Conservation (phyloP, 1,139 yeast species). For the Magnusiomyces magnusii region DNA sequence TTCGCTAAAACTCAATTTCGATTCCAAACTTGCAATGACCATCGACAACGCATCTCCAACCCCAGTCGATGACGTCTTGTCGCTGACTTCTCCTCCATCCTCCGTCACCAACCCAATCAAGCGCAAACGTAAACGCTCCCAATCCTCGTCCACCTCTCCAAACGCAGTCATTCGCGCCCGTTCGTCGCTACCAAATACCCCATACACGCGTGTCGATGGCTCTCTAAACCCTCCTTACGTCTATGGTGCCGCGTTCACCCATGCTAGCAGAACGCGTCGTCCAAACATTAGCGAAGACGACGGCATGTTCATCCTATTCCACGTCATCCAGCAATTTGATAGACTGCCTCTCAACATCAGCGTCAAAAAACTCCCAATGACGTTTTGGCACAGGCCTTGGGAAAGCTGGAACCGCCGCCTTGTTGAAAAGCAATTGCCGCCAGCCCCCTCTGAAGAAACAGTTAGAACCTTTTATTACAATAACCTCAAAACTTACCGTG, state of each 20-base stretch:
- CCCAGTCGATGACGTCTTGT: too few species aligned
- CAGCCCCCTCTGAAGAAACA: background rate
- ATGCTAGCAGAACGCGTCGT: background rate
- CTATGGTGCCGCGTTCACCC: background rate
- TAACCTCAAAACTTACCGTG: background rate
- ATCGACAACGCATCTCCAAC: too few species aligned
- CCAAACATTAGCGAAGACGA: conserved; percentile 1
- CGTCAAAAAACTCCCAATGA: background rate
- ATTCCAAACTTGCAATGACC: too few species aligned
- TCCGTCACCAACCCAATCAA: too few species aligned
- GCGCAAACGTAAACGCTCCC: too few species aligned
- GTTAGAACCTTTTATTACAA: background rate
- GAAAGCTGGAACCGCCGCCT: background rate
- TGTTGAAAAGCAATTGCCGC: background rate
- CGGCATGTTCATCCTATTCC: background rate
- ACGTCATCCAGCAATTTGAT: background rate
- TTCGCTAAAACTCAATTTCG: too few species aligned
- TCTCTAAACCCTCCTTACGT: background rate
- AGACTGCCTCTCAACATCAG: background rate
- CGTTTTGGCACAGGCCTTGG: background rate
- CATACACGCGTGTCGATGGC: background rate
- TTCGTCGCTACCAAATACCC: background rate
- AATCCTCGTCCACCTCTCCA: too few species aligned
- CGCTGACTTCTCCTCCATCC: too few species aligned
- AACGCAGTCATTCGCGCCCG: background rate